phyloP scores from a whole-genome alignment of 306 rosid genomes.

The Dalbergia cultrata region DNA sequence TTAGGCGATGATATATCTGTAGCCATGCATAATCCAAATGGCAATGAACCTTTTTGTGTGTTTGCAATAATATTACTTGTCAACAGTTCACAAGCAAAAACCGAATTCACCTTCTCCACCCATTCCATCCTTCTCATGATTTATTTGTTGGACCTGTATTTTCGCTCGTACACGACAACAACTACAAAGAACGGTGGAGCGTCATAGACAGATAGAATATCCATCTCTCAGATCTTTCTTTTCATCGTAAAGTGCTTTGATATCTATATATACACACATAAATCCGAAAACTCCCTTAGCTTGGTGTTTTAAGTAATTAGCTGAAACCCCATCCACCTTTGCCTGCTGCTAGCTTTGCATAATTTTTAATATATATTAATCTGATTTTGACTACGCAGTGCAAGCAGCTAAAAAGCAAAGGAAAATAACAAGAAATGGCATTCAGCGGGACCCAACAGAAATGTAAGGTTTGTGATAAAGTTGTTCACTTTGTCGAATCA shows the following conservation, averaged over 20 bases:
- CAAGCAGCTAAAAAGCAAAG: not conserved
- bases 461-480: slow-evolving; percentile 81
- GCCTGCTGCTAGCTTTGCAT: slow-evolving; percentile 7
- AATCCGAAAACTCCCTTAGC: not conserved
- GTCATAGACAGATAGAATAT: not conserved
- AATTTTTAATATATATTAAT: not conserved
- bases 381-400: slow-evolving; percentile 24
- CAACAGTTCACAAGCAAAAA: slow-evolving; percentile 14
- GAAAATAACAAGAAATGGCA: slow-evolving; percentile 53
- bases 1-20: slow-evolving; percentile 21
- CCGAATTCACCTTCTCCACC: slow-evolving; percentile 48
- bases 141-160: slow-evolving; percentile 40
- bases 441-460: slow-evolving; percentile 87
- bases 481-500: slow-evolving; percentile 69
- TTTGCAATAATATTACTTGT: slow-evolving; percentile 31
- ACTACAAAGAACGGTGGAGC: slow-evolving; percentile 42
- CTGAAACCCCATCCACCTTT: not conserved
- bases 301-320: too few relatives aligned
- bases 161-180: slow-evolving; percentile 33
- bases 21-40: not conserved
- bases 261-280: not conserved
- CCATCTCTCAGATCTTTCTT: slow-evolving; percentile 32
- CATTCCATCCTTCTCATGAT: slow-evolving; percentile 39
- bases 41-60: not conserved
- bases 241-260: slow-evolving; percentile 34